phyloP scores from a whole-genome alignment of 352 stramenopile genomes.

The Phytopythium helicoides region DNA sequence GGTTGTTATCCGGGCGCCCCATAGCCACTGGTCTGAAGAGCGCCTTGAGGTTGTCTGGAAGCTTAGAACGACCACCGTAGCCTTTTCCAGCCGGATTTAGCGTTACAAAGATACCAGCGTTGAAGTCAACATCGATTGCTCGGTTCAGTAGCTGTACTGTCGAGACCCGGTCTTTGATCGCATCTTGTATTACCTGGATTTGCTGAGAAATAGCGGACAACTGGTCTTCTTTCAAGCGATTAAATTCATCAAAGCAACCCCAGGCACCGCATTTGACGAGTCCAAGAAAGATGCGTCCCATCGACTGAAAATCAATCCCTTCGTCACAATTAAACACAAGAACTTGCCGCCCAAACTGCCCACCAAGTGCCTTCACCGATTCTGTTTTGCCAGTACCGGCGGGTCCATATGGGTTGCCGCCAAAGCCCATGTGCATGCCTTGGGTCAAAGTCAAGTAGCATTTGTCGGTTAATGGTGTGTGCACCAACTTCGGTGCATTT shows the following conservation, averaged over 20 bases:
- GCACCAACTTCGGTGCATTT: slow-evolving; percentile 91
- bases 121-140: slow-evolving; percentile 89
- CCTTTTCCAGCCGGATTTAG: slow-evolving; percentile 93
- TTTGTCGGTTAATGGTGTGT: slow-evolving; percentile 94
- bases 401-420: slow-evolving; percentile 93
- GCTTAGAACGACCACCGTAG: slow-evolving; percentile 91
- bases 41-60: slow-evolving; percentile 94
- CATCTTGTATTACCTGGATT: slow-evolving; percentile 94
- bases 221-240: slow-evolving; percentile 94
- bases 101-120: slow-evolving; percentile 96
- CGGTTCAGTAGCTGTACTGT: slow-evolving; percentile 83
- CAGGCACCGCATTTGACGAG: slow-evolving; percentile 94
- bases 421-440: slow-evolving; percentile 92
- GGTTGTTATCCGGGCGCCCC: slow-evolving; percentile 90
- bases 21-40: slow-evolving; percentile 95
- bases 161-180: slow-evolving; percentile 83
- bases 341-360: slow-evolving; percentile 90
- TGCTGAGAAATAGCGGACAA: slow-evolving; percentile 94
- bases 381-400: slow-evolving; percentile 95
- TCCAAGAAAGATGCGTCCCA: slow-evolving; percentile 95
- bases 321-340: slow-evolving; percentile 95
- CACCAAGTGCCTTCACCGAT: slow-evolving; percentile 92
- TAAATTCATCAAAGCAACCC: slow-evolving; percentile 98
- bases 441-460: slow-evolving; percentile 95
- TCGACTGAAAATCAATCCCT: slow-evolving; percentile 93